Evolutionary conservation across 2,329 filamentous ascomycete genomes (phyloP).

Genomic region (Hyphodiscus sp.): DNA sequence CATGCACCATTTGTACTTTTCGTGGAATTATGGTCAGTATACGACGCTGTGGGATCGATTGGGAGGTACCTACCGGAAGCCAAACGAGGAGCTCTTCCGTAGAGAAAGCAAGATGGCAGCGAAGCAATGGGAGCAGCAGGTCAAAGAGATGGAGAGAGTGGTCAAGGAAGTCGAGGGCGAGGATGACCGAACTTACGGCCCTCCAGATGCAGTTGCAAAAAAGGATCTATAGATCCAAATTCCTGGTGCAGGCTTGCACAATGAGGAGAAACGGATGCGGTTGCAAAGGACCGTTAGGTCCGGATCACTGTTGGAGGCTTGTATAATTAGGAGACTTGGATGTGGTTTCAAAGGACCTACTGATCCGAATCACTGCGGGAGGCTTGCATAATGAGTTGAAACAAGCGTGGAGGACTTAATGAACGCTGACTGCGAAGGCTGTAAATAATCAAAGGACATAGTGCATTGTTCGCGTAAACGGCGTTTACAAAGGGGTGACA

Average conservation of each 20-base stretch:
- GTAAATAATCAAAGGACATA: not conserved
- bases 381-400: not conserved
- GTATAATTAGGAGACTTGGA: not conserved
- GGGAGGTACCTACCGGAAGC: slow-evolving; percentile 79
- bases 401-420: not conserved
- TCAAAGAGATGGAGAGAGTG: slow-evolving; percentile 61
- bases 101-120: slow-evolving; percentile 81
- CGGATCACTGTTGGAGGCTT: not conserved
- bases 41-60: slow-evolving; percentile 88
- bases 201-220: slow-evolving; percentile 13
- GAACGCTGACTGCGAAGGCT: not conserved
- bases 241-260: not conserved
- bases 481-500: not conserved
- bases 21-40: slow-evolving; percentile 93
- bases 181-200: slow-evolving; percentile 27
- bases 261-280: slow-evolving; percentile 6
- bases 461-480: not conserved
- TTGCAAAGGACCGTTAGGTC: slow-evolving; percentile 6
- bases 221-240: slow-evolving; percentile 2
- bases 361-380: not conserved
- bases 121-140: slow-evolving; percentile 73
- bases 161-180: slow-evolving; percentile 46
- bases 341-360: slow-evolving; percentile 10
- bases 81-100: slow-evolving; percentile 78
- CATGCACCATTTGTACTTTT: slow-evolving; percentile 82